phyloP scores from a whole-genome alignment of 1,284 basidiomycete genomes.

The Dichomitus squalens region DNA sequence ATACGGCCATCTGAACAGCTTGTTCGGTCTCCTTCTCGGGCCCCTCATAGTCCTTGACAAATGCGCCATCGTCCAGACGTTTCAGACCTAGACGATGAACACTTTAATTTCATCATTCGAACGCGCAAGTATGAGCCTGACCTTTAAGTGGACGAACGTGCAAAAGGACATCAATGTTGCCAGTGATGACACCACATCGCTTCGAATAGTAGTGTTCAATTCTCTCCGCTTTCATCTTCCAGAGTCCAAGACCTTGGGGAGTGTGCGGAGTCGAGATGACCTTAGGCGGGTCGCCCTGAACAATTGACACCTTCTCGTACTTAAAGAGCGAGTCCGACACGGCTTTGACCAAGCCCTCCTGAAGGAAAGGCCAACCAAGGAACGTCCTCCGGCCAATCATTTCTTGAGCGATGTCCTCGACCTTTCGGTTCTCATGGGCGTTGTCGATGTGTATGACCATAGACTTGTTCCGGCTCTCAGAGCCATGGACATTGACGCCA shows the following conservation, averaged over 20 bases:
- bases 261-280: constrained; percentile 76
- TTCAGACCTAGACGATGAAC: constrained; percentile 65
- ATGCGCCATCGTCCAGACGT: constrained; percentile 84
- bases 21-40: constrained; percentile 82
- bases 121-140: constrained; percentile 33
- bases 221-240: constrained; percentile 79
- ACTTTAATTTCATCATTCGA: background rate
- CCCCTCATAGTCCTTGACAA: constrained; percentile 94
- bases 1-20: constrained; percentile 83
- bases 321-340: constrained; percentile 89
- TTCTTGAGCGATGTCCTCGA: constrained; percentile 74
- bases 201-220: constrained; percentile 91
- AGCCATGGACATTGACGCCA: constrained; percentile 92
- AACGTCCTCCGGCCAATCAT: constrained; percentile 83
- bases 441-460: constrained; percentile 90
- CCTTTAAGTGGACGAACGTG: constrained; percentile 90
- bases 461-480: constrained; percentile 88
- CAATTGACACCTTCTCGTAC: constrained; percentile 73
- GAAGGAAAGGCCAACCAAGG: constrained; percentile 92
- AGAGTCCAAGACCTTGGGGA: constrained; percentile 63
- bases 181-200: constrained; percentile 85
- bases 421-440: constrained; percentile 66
- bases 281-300: constrained; percentile 54
- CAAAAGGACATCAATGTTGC: constrained; percentile 77
- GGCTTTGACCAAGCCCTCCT: constrained; percentile 87